A percentile compares a stretch with the other conserved stretches of the same genome.
These are phyloP conservation scores for Fibroporia radiculosa DNA, from an alignment of 768 basidiomycete genomes.

Conservation along the genomic window DNA sequence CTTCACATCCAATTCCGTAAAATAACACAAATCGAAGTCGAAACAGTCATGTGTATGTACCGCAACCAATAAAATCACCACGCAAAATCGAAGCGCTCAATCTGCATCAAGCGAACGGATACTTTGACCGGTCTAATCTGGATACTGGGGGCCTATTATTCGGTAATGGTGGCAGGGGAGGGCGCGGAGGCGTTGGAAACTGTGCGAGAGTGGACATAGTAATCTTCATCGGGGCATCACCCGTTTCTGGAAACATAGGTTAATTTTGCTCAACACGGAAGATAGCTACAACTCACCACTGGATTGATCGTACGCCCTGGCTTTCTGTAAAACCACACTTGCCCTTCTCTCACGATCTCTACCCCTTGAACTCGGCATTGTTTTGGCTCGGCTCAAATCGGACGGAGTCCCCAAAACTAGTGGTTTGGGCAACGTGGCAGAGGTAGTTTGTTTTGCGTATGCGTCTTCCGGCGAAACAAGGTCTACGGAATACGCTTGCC, in stretches of 20 bases:
- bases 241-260: background rate
- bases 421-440: background rate
- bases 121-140: slow-evolving; percentile 24
- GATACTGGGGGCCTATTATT: slow-evolving; percentile 15
- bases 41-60: too few relatives aligned
- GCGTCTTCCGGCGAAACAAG: background rate
- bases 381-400: slow-evolving; percentile 17
- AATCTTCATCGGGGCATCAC: slow-evolving; percentile 7
- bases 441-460: background rate
- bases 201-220: slow-evolving; percentile 25
- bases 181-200: slow-evolving; percentile 25
- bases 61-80: too few relatives aligned
- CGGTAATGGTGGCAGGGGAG: slow-evolving; percentile 13
- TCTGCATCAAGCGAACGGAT: slow-evolving; percentile 20
- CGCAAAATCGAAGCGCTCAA: too few relatives aligned
- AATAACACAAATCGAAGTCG: too few relatives aligned
- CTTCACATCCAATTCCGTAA: too few relatives aligned
- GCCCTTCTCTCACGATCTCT: slow-evolving; percentile 15
- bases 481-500: background rate
- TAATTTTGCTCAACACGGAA: background rate
- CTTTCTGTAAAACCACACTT: slow-evolving; percentile 24
- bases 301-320: slow-evolving; percentile 21
- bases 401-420: background rate
- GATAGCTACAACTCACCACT: slow-evolving; percentile 8
- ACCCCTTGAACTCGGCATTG: slow-evolving; percentile 17